phyloP scores from a whole-genome alignment of 805 yeast species.

The Candida hungchunana region DNA sequence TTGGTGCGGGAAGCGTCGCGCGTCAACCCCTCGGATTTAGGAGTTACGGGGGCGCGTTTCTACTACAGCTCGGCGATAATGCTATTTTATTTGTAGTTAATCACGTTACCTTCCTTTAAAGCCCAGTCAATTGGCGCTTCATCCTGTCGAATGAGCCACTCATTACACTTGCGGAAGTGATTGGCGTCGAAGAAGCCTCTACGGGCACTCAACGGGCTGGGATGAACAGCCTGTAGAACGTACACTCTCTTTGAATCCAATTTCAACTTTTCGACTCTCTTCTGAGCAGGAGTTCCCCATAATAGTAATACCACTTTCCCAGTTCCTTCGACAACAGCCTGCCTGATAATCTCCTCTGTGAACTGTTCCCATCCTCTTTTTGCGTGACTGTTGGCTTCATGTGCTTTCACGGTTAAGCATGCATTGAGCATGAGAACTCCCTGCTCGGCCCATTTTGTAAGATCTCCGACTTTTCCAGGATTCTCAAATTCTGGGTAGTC shows the following conservation, averaged over 20 bases:
- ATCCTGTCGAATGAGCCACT: conserved; percentile 54
- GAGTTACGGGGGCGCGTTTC: no score
- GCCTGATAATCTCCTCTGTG: conserved; percentile 65
- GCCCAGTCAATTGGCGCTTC: conserved; percentile 65
- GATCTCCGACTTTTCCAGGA: conserved; percentile 47
- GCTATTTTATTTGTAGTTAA: conserved; percentile 4
- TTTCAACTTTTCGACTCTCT: conserved; percentile 29
- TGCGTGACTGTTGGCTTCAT: conserved; percentile 89
- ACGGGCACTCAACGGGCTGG: conserved; percentile 89
- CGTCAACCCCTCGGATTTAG: no score
- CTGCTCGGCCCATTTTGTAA: conserved; percentile 78
- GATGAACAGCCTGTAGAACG: conserved; percentile 78
- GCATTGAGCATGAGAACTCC: conserved; percentile 90
- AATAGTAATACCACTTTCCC: conserved; percentile 18
- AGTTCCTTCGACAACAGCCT: conserved; percentile 44
- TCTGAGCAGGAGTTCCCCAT: conserved; percentile 45
- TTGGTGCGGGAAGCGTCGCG: no score
- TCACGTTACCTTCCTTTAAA: conserved; percentile 28
- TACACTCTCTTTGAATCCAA: conserved; percentile 28
- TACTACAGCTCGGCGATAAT: no score
- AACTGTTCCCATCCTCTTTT: conserved; percentile 89
- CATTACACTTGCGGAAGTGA: conserved; percentile 73
- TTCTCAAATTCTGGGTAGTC: conserved; percentile 68
- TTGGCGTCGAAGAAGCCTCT: conserved; percentile 77
- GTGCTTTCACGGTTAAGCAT: conserved; percentile 87